Percentiles rank a stretch among this genome's conserved stretches.
These are phyloP conservation scores for Verbena officinalis DNA, from an alignment of 257 asterid genomes.

Conservation along the genomic window DNA sequence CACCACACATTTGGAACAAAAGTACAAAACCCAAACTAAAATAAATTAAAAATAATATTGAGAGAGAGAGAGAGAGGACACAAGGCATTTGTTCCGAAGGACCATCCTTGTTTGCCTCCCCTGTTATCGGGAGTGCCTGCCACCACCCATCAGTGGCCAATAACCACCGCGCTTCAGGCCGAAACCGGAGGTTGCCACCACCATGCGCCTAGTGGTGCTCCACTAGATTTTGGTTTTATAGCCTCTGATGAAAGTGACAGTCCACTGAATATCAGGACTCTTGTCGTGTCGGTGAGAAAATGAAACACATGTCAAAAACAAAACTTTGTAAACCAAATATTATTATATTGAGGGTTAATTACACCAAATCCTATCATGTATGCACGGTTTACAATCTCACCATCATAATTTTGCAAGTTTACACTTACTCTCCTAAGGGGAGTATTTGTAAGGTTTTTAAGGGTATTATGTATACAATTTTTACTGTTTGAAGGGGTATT, in stretches of 20 bases:
- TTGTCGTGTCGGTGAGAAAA: constrained; percentile 32
- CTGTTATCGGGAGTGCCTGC: constrained; percentile 53
- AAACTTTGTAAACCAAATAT: not conserved
- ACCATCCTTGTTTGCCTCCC: constrained; percentile 77
- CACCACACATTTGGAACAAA: constrained; percentile 15
- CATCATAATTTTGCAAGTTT: too few species aligned
- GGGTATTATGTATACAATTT: too few species aligned
- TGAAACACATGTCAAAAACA: constrained; percentile 8
- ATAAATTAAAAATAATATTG: too few species aligned
- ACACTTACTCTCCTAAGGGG: too few species aligned
- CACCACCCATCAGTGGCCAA: constrained; percentile 26
- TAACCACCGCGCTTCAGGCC: constrained; percentile 26
- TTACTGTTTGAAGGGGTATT: too few species aligned
- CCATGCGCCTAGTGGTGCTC: constrained; percentile 22
- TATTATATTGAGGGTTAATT: too few species aligned
- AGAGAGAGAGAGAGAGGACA: not conserved
- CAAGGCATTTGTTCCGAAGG: constrained; percentile 33
- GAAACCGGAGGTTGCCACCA: constrained; percentile 29
- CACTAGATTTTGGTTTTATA: constrained; percentile 6
- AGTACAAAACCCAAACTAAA: not conserved
- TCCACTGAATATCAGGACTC: constrained; percentile 30
- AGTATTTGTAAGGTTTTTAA: too few species aligned
- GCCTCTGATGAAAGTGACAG: not conserved
- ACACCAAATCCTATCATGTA: too few species aligned
- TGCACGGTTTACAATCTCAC: too few species aligned